phyloP scores from a whole-genome alignment of 2,329 filamentous ascomycete species.

The Ceratocystis papillata region DNA sequence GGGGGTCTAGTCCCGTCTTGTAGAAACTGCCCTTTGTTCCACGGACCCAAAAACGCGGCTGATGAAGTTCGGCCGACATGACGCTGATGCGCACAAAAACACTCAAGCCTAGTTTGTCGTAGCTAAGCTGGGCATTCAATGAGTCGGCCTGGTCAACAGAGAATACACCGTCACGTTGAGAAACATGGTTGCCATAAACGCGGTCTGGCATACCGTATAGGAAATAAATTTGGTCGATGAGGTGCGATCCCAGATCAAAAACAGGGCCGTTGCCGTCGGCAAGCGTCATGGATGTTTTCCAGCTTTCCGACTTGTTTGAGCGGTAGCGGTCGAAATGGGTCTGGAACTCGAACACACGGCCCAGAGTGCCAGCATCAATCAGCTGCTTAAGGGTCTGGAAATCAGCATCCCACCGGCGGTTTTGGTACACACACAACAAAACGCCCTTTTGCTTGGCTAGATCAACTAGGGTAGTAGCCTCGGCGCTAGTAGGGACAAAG shows the following conservation, averaged over 20 bases:
- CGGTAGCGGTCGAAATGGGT: slow-evolving; percentile 71
- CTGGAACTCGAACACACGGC: slow-evolving; percentile 65
- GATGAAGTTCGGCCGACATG: slow-evolving; percentile 55
- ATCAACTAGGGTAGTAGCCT: slow-evolving; percentile 53
- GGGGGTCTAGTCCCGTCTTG: slow-evolving; percentile 59
- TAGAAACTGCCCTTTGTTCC: slow-evolving; percentile 64
- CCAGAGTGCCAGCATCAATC: slow-evolving; percentile 48
- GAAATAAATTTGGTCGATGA: slow-evolving; percentile 63
- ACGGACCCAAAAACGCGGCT: slow-evolving; percentile 66
- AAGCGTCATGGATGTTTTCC: slow-evolving; percentile 55
- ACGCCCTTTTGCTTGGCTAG: slow-evolving; percentile 43
- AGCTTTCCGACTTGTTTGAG: slow-evolving; percentile 43
- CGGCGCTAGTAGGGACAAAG: slow-evolving; percentile 59
- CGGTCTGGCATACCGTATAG: slow-evolving; percentile 58
- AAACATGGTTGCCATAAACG: slow-evolving; percentile 58
- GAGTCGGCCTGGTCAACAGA: slow-evolving; percentile 43
- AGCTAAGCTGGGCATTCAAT: slow-evolving; percentile 55
- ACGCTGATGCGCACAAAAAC: slow-evolving; percentile 61
- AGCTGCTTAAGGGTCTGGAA: slow-evolving; percentile 59
- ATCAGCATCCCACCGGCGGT: slow-evolving; percentile 67
- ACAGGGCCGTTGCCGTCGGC: slow-evolving; percentile 54
- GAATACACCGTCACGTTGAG: slow-evolving; percentile 45
- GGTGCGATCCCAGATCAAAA: slow-evolving; percentile 65
- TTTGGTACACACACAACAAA: slow-evolving; percentile 60
- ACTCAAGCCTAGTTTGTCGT: slow-evolving; percentile 46